phyloP scores from a whole-genome alignment of 352 stramenopile species.

The Globisporangium okanoganense region DNA sequence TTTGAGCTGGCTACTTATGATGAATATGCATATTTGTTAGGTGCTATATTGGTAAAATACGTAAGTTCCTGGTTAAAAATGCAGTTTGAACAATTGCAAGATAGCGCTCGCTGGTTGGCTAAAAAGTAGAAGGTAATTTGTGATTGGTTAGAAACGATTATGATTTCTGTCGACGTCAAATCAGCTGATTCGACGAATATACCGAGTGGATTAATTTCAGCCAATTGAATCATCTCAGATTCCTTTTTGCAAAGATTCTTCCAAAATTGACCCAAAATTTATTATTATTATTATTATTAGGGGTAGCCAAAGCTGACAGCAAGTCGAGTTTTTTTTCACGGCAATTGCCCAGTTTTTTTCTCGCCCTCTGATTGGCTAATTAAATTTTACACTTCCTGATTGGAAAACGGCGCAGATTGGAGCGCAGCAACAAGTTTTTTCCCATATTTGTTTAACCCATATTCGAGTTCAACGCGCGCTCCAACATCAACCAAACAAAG shows the following conservation, averaged over 20 bases:
- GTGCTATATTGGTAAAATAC: too few species aligned
- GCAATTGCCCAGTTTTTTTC: neutral
- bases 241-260: neutral
- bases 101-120: neutral
- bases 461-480: neutral
- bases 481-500: neutral
- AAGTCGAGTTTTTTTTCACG: neutral
- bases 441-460: neutral
- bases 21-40: neutral
- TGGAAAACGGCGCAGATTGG: neutral
- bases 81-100: neutral
- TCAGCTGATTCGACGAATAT: constrained; percentile 1
- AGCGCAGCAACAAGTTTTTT: neutral
- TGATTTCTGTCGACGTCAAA: neutral
- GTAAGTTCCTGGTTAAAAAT: neutral
- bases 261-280: too few species aligned
- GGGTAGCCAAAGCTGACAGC: neutral
- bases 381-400: neutral
- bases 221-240: neutral
- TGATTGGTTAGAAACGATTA: constrained; percentile 1
- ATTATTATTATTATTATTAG: too few species aligned
- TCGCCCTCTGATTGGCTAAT: neutral
- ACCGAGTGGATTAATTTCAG: too few species aligned
- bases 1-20: neutral
- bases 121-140: neutral